Percentiles rank a stretch among this genome's conserved stretches.
Evolutionary conservation across 148 eudicot genomes (phyloP).

Genomic region (Fallopia convolvulus): DNA sequence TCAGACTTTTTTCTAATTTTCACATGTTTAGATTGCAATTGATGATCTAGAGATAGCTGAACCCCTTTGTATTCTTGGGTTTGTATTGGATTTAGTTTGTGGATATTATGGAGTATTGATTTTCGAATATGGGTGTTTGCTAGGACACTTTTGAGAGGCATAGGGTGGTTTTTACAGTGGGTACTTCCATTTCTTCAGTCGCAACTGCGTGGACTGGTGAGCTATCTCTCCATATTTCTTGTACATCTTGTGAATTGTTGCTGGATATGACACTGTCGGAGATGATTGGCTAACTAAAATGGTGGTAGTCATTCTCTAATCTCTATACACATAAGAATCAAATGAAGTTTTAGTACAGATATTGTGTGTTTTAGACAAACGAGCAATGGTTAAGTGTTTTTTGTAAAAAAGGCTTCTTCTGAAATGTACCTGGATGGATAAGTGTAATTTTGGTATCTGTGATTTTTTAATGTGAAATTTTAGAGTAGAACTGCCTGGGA

Average conservation of each 20-base stretch:
- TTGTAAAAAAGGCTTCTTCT: no score
- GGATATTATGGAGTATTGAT: not conserved
- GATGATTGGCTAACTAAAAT: not conserved
- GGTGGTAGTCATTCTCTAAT: not conserved
- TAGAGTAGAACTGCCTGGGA: not conserved
- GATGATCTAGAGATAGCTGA: not conserved
- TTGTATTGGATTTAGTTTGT: not conserved
- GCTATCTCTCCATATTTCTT: constrained; percentile 11
- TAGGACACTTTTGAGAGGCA: constrained; percentile 75
- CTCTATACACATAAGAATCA: no score
- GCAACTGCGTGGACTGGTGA: constrained; percentile 81
- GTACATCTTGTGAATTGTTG: not conserved
- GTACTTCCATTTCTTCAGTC: constrained; percentile 79
- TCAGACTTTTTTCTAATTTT: not conserved
- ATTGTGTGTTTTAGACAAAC: not conserved
- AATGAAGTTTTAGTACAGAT: not conserved
- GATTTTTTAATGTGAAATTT: not conserved
- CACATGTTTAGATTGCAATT: constrained; percentile 3
- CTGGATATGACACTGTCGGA: not conserved
- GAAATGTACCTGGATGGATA: no score
- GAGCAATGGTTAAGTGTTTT: not conserved
- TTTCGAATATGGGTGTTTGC: not conserved
- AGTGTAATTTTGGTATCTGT: not conserved
- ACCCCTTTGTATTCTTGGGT: not conserved
- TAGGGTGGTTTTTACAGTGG: constrained; percentile 77